Evolutionary conservation across 305 asterid species (phyloP), one percentile per base, ranked within the genome.

Genomic region (Andrographis paniculata): DNA sequence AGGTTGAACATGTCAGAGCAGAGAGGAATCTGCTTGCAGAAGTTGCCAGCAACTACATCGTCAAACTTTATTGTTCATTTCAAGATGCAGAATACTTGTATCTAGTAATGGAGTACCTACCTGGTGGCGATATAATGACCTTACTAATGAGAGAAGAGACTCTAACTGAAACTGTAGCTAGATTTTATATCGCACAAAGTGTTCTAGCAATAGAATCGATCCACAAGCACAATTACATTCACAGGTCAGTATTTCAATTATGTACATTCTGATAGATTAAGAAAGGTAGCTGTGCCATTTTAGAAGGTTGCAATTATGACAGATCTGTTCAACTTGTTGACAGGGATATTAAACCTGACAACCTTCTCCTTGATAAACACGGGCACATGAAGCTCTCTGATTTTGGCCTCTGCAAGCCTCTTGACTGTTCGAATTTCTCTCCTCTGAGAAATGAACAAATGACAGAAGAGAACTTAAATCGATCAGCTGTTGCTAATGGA

Each of bases 91-190:
- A 84, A n/a, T 84, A 76, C 72, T 62, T 87, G 69, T 84, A 87
- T 66, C 82, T 87, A 5, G 84, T 80, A 47, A 87, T 87, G 97
- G 97, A 87, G 46, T 87, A 84, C 72, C 79, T 87, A 19, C 83
- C 91, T 17, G 97, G 97, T 49, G 97, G 97, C 16, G 97, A 87
- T 72, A 52, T 87, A 68, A 84, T 87, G 97, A 87, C 85, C 56
- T 59, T 87, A 70, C 73, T 87, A 57, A 87, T 87, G 68, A 70
- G 94, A 62, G 93, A 87, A 71, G 97, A 87, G 62, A 71, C 82
- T 27, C 63, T 87, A 68, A 83, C 94, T 20, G 96, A 87, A 72
- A 76, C 77, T 15, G 87, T 83, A 14, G 80, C 93, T 33, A 76
- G 66, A 53, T 87, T 87, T 65, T 87, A 87, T 62, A 78, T 87